Base-by-base conservation (phyloP, 148 eudicot species). In the Beta vulgaris region DNA sequence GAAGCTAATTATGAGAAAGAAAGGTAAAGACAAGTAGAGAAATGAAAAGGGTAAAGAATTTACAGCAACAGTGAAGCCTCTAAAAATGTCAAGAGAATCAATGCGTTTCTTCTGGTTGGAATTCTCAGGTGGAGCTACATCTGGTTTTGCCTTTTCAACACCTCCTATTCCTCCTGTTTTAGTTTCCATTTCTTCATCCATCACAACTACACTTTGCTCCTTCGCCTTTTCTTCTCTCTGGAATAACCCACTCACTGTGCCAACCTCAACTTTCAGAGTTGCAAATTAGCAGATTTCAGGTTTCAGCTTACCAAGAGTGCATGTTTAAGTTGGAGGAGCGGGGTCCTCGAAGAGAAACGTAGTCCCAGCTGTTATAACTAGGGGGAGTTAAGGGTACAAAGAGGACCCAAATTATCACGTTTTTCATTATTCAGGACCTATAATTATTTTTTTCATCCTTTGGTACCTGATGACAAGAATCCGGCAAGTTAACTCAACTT, bases 11-110 rank as follows among this genome's bases (percentile, higher is more conserved):
- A 6, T 32, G 49, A 48, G 8, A 12, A 18, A 21, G 14, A 64
- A 26, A 21, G 31, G 11, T 0, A 4, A 58, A 59, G n/a, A n/a
- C 59, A 61, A 61, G 23, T 39, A 5, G 68, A 28, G 19, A 25
- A n/a, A 42, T 7, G 9, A 36, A 31, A 26, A 18, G 40, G 15
- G 60, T n/a, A 32, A 72, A 49, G 65, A 53, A 43, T 16, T 62
- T 87, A 93, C 97, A 44, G 87, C 87, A 59, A 93, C 96, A 35
- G 98, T 91, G 81, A 93, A 86, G 82, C 98, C 98, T 86, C 98
- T 83, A 79, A 93, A 93, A n/a, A 89, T 82, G 76, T 93, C 97
- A 35, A 93, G 84, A 35, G 97, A 91, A 12, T 91, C 92, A 16
- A 93, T 82, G 21, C 75, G 54, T 65, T 73, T 79, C 42, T 66